Evolutionary conservation across 2,329 filamentous ascomycete genomes (phyloP).

Genomic region (Ceratocystis colombiana): DNA sequence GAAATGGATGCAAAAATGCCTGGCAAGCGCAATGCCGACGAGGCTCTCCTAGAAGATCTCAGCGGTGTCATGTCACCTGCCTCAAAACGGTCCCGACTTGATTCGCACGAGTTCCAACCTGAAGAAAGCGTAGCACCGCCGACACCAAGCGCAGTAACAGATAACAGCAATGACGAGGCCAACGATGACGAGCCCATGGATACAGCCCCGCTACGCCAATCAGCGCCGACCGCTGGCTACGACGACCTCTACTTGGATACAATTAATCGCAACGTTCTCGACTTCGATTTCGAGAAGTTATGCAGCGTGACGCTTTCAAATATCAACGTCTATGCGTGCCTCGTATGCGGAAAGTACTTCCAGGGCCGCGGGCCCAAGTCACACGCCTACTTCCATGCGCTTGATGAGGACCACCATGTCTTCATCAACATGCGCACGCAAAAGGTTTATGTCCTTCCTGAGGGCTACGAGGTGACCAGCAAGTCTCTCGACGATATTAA

Average conservation of each 20-base stretch:
- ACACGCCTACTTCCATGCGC: constrained; percentile 92
- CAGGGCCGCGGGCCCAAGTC: constrained; percentile 89
- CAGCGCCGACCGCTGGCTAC: constrained; percentile 75
- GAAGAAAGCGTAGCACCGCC: constrained; percentile 26
- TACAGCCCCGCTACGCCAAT: constrained; percentile 53
- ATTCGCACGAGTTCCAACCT: constrained; percentile 30
- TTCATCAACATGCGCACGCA: constrained; percentile 96
- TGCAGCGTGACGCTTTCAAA: constrained; percentile 94
- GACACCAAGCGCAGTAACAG: constrained; percentile 18
- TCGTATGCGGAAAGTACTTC: constrained; percentile 96
- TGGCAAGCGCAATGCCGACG: constrained; percentile 48
- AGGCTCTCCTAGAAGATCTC: constrained; percentile 47
- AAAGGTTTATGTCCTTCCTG: constrained; percentile 82
- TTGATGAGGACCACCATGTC: constrained; percentile 92
- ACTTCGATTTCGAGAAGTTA: constrained; percentile 98
- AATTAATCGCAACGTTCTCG: constrained; percentile 81
- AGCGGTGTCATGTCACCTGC: constrained; percentile 46
- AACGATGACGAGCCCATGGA: constrained; percentile 35
- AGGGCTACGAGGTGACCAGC: constrained; percentile 93
- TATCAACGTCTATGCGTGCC: constrained; percentile 96
- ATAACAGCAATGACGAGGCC: constrained; percentile 36
- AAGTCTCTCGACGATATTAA: constrained; percentile 96
- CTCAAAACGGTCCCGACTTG: constrained; percentile 47
- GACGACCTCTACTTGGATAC: constrained; percentile 96
- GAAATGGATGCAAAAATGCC: constrained; percentile 9